phyloP scores from a whole-genome alignment of 1,284 basidiomycete genomes.

The Meira nashicola region DNA sequence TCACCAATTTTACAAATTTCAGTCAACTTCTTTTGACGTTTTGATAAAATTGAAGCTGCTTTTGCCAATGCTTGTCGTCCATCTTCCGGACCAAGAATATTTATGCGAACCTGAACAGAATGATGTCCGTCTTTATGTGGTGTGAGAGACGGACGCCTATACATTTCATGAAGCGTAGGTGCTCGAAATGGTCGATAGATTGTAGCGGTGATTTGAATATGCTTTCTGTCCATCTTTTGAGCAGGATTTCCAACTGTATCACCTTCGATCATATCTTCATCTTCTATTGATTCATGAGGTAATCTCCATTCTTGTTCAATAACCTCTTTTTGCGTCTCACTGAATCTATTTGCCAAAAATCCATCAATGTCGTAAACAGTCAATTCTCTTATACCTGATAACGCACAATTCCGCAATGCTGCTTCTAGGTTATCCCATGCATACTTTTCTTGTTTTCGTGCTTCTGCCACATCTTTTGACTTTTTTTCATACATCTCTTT shows the following conservation, averaged over 20 bases:
- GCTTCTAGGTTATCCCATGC: neutral
- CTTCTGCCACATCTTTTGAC: neutral
- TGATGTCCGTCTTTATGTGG: neutral
- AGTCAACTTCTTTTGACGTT: neutral
- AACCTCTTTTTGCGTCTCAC: neutral
- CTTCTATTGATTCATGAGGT: neutral
- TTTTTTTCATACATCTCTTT: neutral
- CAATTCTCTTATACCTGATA: neutral
- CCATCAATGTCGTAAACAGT: neutral
- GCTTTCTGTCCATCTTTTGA: neutral
- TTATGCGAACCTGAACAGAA: neutral
- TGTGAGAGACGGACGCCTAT: too few species aligned
- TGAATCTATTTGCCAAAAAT: neutral
- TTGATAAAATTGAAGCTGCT: neutral
- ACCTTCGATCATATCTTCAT: neutral
- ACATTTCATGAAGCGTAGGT: too few species aligned
- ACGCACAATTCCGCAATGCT: neutral
- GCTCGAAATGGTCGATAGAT: neutral
- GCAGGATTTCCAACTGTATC: neutral
- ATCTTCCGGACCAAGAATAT: constrained; percentile 7
- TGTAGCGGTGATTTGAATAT: neutral
- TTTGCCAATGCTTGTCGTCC: neutral
- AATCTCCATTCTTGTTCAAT: neutral
- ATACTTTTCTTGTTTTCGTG: neutral
- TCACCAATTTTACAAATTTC: neutral